Base-by-base conservation (phyloP, 306 rosid species). In the Pterocarpus macrocarpus region DNA sequence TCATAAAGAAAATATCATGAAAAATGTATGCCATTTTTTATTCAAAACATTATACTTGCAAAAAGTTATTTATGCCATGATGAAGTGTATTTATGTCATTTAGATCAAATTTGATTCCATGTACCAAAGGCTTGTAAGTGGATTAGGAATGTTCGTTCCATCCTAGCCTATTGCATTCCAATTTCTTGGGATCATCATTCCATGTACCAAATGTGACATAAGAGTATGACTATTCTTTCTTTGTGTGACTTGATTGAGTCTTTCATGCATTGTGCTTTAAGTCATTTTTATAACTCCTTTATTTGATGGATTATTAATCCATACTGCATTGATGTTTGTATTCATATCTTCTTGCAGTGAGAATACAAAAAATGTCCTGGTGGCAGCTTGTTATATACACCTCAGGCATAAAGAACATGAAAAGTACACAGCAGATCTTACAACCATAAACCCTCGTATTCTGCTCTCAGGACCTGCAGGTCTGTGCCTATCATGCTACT, bases 401-500 rank as follows among this genome's bases (percentile, higher is more conserved):
- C 85, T 95, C 85, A 93, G 85, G 86, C 92, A 87, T 82, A 95
- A 91, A 84, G 92, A 91, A 63, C 92, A 87, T 87, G 91, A 87
- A 64, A 95, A 91, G 84, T 93, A 85, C 71, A 88, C 97, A 35
- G 70, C 89, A 32, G 97, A 91, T 81, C 94, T 95, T 65, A 86
- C 89, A 44, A 88, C 97, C 69, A 93, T 92, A 82, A 92, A 92
- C 58, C 97, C 99, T 15, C 92, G 98, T 36, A 89, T 94, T 80
- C 88, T 94, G 81, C 97, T 94, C 22, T 94, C 97, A 56, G 98
- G 98, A 69, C 98, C 97, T 50, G 92, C 95, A 81, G 99, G 99
- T 95, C 11, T 78, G 89, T 80, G 39, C 30, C 14, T 61, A 66
- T 72, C 73, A 33, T 70, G 50, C 22, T 50, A 45, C 12, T 71